Evolutionary conservation across 148 eudicot genomes (phyloP).

Genomic region (Chenopodium suecicum): DNA sequence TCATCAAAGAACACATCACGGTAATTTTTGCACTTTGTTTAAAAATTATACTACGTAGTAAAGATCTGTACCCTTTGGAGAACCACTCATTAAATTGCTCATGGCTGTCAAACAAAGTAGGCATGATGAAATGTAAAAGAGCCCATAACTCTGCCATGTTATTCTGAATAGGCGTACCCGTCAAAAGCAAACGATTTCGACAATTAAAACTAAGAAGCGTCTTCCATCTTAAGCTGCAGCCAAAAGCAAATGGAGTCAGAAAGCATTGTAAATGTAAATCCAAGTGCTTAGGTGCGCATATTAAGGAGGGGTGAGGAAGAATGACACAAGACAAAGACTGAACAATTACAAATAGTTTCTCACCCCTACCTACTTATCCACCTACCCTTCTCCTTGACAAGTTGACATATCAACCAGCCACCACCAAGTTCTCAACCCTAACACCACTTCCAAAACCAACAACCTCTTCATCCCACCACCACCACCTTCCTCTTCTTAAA

Average conservation of each 20-base stretch:
- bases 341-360: too few relatives aligned
- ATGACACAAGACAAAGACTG: too few relatives aligned
- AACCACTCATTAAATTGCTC: slow-evolving; percentile 99
- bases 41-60: background rate
- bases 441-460: too few relatives aligned
- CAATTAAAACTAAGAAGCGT: slow-evolving; percentile 95
- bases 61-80: slow-evolving; percentile 82
- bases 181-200: slow-evolving; percentile 93
- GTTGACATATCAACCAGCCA: too few relatives aligned
- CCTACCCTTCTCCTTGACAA: too few relatives aligned
- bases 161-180: slow-evolving; percentile 96
- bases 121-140: slow-evolving; percentile 96
- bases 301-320: too few relatives aligned
- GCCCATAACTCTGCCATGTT: slow-evolving; percentile 99
- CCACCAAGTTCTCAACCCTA: too few relatives aligned
- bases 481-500: too few relatives aligned
- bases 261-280: background rate
- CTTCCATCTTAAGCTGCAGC: slow-evolving; percentile 96
- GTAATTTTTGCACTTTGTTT: background rate
- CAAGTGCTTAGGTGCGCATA: background rate
- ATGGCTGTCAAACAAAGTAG: slow-evolving; percentile 96
- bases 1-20: background rate
- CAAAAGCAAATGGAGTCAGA: slow-evolving; percentile 16
- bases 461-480: too few relatives aligned
- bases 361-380: too few relatives aligned